Conservation (phyloP, 805 yeast species). For the Candida oleophila region DNA sequence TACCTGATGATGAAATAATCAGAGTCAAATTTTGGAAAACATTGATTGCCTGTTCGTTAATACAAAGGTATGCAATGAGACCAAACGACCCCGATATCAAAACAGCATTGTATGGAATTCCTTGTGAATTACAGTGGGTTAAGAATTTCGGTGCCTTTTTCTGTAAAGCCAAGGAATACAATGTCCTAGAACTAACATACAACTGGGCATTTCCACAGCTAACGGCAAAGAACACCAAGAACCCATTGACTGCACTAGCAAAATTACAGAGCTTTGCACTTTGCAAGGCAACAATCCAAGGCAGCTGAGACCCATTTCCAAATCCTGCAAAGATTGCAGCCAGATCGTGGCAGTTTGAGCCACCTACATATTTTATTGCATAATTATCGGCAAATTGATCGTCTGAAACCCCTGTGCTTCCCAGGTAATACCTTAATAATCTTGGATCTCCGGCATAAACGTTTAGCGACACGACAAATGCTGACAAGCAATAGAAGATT, state of each 20-base stretch:
- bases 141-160: slow-evolving; percentile 63
- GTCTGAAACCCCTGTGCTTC: slow-evolving; percentile 27
- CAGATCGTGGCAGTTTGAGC: slow-evolving; percentile 26
- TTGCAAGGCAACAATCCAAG: slow-evolving; percentile 45
- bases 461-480: slow-evolving; percentile 69
- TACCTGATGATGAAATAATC: slow-evolving; percentile 70
- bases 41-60: slow-evolving; percentile 53
- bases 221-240: slow-evolving; percentile 46
- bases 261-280: slow-evolving; percentile 35
- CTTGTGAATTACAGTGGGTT: slow-evolving; percentile 56
- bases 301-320: slow-evolving; percentile 43
- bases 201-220: slow-evolving; percentile 47
- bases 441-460: slow-evolving; percentile 79
- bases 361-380: slow-evolving; percentile 37
- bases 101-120: slow-evolving; percentile 75
- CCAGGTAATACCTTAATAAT: slow-evolving; percentile 52
- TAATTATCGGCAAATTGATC: slow-evolving; percentile 20
- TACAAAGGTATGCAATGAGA: slow-evolving; percentile 57
- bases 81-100: slow-evolving; percentile 62
- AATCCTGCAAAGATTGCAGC: slow-evolving; percentile 29
- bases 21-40: slow-evolving; percentile 69
- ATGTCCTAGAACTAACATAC: slow-evolving; percentile 42
- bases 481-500: slow-evolving; percentile 62
- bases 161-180: slow-evolving; percentile 44
- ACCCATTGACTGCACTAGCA: slow-evolving; percentile 41